Evolutionary conservation across 139 green algal species (phyloP).

Genomic region (Gonium pectorale): DNA sequence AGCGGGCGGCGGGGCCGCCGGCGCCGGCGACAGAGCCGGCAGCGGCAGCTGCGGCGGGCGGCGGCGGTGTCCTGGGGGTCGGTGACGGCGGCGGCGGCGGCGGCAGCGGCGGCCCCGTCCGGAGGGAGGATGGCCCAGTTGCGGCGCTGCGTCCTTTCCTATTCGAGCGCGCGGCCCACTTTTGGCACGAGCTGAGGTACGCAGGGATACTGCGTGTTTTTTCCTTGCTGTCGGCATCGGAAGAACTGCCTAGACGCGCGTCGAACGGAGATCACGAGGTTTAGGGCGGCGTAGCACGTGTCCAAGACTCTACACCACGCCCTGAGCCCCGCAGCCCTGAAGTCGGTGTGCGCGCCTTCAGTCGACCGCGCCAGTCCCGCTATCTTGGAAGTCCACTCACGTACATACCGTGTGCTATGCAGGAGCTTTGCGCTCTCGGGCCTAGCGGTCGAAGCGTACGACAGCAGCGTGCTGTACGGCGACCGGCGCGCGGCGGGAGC

Average conservation of each 20-base stretch:
- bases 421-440: constrained; percentile 20
- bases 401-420: not conserved
- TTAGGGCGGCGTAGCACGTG: too few relatives aligned
- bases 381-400: too few relatives aligned
- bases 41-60: not conserved
- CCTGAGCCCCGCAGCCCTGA: too few relatives aligned
- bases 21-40: not conserved
- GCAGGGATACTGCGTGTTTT: too few relatives aligned
- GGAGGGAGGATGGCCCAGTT: not conserved
- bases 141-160: constrained; percentile 25
- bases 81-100: not conserved
- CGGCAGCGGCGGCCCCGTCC: not conserved
- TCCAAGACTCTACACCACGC: too few relatives aligned
- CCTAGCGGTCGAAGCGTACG: constrained; percentile 3
- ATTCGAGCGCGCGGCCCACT: constrained; percentile 6
- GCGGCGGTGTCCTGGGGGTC: not conserved
- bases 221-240: too few relatives aligned
- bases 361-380: too few relatives aligned
- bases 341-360: too few relatives aligned
- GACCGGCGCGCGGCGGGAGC: not conserved
- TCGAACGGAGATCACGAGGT: too few relatives aligned
- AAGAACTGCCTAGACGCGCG: too few relatives aligned
- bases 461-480: constrained; percentile 11
- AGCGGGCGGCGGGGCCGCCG: not conserved
- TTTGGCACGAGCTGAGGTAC: constrained; percentile 43